Evolutionary conservation across 768 basidiomycete species (phyloP).

Genomic region (Heimioporus sp.): DNA sequence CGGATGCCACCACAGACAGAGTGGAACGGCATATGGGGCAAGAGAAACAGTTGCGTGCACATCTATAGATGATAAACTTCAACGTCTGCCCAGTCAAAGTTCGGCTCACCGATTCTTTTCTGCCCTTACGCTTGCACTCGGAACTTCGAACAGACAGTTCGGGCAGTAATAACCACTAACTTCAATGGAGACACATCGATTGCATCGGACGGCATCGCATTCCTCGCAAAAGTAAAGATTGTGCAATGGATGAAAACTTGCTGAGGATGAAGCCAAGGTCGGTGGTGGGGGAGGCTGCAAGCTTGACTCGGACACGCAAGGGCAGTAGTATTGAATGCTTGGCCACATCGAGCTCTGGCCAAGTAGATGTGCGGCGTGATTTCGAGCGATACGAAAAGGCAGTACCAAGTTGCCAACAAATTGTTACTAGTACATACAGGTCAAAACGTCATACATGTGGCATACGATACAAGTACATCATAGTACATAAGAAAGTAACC

Average conservation of each 20-base stretch:
- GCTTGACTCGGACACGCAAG: slow-evolving; percentile 56
- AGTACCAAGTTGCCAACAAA: no score
- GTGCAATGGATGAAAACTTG: slow-evolving; percentile 80
- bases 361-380: background rate
- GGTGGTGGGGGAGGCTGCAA: slow-evolving; percentile 61
- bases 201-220: slow-evolving; percentile 93
- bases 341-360: slow-evolving; percentile 36
- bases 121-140: slow-evolving; percentile 94
- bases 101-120: slow-evolving; percentile 86
- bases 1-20: slow-evolving; percentile 86
- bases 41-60: slow-evolving; percentile 95
- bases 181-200: slow-evolving; percentile 89
- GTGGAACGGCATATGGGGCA: slow-evolving; percentile 94
- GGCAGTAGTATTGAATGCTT: slow-evolving; percentile 64
- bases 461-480: background rate
- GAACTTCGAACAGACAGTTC: slow-evolving; percentile 97
- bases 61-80: slow-evolving; percentile 49
- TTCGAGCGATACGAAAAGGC: no score
- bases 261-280: slow-evolving; percentile 71
- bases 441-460: background rate
- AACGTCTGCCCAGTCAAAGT: background rate
- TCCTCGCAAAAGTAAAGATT: slow-evolving; percentile 97
- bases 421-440: no score
- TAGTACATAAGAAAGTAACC: slow-evolving; percentile 2
- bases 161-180: slow-evolving; percentile 98